phyloP scores from a whole-genome alignment of 495 filamentous ascomycete species.

The Aspergillus egyptiacus region DNA sequence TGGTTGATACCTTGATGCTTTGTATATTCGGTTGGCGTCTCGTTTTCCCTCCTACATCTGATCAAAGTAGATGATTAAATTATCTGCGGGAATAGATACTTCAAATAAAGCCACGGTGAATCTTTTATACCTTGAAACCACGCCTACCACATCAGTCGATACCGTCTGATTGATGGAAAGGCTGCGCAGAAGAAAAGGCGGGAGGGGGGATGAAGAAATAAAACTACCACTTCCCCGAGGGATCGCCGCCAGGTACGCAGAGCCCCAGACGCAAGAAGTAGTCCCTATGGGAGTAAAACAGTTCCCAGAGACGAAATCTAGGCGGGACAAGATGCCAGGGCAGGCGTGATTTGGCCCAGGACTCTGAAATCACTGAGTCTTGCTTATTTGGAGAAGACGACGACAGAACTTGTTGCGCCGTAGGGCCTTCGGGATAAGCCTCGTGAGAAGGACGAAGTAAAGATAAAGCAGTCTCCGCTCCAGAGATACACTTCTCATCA shows the following conservation, averaged over 20 bases:
- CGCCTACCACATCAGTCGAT: no score
- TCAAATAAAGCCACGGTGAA: neutral
- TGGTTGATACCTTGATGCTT: conserved; percentile 3
- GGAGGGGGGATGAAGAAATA: no score
- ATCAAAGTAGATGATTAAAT: neutral
- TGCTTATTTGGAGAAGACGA: conserved; percentile 6
- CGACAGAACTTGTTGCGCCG: conserved; percentile 5
- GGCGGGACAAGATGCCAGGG: conserved; percentile 49
- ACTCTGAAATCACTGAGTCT: conserved; percentile 1
- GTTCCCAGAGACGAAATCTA: conserved; percentile 72
- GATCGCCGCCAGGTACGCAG: conserved; percentile 81
- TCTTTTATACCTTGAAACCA: no score
- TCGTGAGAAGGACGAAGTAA: neutral
- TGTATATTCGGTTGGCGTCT: neutral
- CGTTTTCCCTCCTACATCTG: neutral
- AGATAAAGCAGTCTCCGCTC: conserved; percentile 16
- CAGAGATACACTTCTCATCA: conserved; percentile 65
- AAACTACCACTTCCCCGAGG: conserved; percentile 25
- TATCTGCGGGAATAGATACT: neutral
- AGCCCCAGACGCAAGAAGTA: conserved; percentile 93
- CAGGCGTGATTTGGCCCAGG: conserved; percentile 19
- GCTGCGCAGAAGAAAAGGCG: neutral
- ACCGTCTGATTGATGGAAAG: no score
- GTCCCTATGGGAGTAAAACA: conserved; percentile 92
- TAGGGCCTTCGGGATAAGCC: neutral